A percentile compares a stretch with the other conserved stretches of the same genome.
These are phyloP conservation scores for Flaveria floridana DNA, from an alignment of 140 eudicot species.

Conservation along the genomic window DNA sequence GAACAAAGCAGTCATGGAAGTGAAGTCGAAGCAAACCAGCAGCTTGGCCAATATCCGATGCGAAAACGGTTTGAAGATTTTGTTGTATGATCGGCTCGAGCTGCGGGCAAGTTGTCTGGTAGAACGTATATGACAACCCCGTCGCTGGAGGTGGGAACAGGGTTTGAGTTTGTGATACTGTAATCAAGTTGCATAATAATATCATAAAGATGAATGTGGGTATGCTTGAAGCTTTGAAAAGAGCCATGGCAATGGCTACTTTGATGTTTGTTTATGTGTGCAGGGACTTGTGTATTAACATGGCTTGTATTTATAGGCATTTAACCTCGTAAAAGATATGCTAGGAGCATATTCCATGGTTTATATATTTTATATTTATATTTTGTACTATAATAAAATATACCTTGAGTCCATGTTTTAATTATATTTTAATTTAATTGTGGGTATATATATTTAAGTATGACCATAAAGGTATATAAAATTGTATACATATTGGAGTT, in stretches of 20 bases:
- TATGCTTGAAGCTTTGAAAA: slow-evolving; percentile 28
- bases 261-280: slow-evolving; percentile 1
- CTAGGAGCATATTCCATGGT: slow-evolving; percentile 10
- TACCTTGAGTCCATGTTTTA: neutral
- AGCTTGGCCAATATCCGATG: slow-evolving; percentile 41
- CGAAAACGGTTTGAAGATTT: slow-evolving; percentile 36
- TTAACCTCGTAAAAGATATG: neutral
- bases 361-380: neutral
- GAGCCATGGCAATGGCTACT: slow-evolving; percentile 25
- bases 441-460: too few species aligned
- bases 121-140: slow-evolving; percentile 43
- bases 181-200: slow-evolving; percentile 24
- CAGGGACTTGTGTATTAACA: slow-evolving; percentile 20
- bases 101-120: slow-evolving; percentile 36
- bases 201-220: slow-evolving; percentile 12
- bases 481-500: neutral
- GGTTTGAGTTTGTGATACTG: slow-evolving; percentile 26
- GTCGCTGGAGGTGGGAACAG: slow-evolving; percentile 20
- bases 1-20: slow-evolving; percentile 68
- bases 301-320: slow-evolving; percentile 35
- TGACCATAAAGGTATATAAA: too few species aligned
- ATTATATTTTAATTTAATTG: neutral
- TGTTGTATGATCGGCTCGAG: slow-evolving; percentile 40
- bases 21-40: slow-evolving; percentile 63
- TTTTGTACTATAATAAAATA: neutral